These are phyloP conservation scores for Hibiscus tridactylites DNA, from an alignment of 345 rosid species.

Conservation along the genomic window DNA sequence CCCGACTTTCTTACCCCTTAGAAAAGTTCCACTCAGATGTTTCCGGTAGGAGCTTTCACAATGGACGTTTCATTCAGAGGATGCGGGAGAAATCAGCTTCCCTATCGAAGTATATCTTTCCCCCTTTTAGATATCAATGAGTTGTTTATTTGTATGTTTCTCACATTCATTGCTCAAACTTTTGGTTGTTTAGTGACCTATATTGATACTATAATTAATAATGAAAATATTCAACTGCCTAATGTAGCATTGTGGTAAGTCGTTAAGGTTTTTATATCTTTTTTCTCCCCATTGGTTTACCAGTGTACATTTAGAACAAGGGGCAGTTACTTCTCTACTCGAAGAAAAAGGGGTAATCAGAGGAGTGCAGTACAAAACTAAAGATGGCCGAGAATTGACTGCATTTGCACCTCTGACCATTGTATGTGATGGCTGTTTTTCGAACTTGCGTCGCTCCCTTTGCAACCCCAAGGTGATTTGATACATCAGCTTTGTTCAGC, in stretches of 20 bases:
- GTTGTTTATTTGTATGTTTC: background rate
- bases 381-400: slow-evolving; percentile 41
- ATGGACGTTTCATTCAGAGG: slow-evolving; percentile 41
- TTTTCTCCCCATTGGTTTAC: background rate
- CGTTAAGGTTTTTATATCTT: background rate
- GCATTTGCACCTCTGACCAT: slow-evolving; percentile 64
- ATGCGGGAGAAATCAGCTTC: slow-evolving; percentile 42
- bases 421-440: slow-evolving; percentile 77
- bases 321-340: slow-evolving; percentile 58
- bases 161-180: background rate
- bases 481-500: background rate
- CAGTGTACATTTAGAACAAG: slow-evolving; percentile 70
- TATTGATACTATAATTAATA: background rate
- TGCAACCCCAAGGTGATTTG: slow-evolving; percentile 58
- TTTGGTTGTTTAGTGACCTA: background rate
- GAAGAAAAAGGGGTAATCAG: slow-evolving; percentile 59
- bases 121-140: background rate
- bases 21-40: slow-evolving; percentile 41
- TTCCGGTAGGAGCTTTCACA: slow-evolving; percentile 15
- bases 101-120: slow-evolving; percentile 27
- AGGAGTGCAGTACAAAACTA: slow-evolving; percentile 70
- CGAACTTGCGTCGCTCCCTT: slow-evolving; percentile 69
- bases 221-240: background rate
- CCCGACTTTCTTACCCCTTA: slow-evolving; percentile 39
- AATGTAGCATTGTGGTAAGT: background rate